Evolutionary conservation across 169 alveolate genomes (phyloP).

Genomic region (Cryptosporidium ubiquitum): DNA sequence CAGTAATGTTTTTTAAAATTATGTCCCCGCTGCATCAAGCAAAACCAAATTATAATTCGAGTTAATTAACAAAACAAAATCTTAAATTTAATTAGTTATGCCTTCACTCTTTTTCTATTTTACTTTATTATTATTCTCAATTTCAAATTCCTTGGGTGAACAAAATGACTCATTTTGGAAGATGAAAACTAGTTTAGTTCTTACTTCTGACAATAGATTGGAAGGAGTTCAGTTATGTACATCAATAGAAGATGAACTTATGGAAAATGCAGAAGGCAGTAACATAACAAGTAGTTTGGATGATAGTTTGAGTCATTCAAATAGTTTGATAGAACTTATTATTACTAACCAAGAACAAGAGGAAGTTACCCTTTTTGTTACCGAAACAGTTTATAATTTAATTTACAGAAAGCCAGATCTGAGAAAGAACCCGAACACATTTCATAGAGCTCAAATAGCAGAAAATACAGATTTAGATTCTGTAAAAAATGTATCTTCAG

Average conservation of each 20-base stretch:
- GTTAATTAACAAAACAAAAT: not conserved
- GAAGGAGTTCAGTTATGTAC: conserved; percentile 5
- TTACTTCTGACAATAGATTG: conserved; percentile 7
- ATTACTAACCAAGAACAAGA: conserved; percentile 19
- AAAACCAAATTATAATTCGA: not conserved
- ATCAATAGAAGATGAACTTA: conserved; percentile 1
- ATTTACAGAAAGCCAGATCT: not conserved
- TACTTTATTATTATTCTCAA: not conserved
- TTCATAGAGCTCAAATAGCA: not conserved
- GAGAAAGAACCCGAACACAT: conserved; percentile 48
- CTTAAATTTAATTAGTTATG: not conserved
- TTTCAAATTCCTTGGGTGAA: not conserved
- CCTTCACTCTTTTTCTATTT: not conserved
- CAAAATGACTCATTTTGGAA: conserved; percentile 20
- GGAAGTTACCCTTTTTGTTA: conserved; percentile 33
- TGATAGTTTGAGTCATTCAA: not conserved
- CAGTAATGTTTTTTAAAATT: not conserved
- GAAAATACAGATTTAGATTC: not conserved
- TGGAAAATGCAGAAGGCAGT: not conserved
- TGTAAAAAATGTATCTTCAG: not conserved
- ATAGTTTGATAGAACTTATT: conserved; percentile 11
- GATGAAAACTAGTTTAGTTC: conserved; percentile 3
- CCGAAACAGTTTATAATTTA: conserved; percentile 4
- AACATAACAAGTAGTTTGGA: too few species aligned
- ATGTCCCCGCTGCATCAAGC: conserved; percentile 23